Evolutionary conservation across 345 rosid genomes (phyloP).

Genomic region (Atalantia buxifolia): DNA sequence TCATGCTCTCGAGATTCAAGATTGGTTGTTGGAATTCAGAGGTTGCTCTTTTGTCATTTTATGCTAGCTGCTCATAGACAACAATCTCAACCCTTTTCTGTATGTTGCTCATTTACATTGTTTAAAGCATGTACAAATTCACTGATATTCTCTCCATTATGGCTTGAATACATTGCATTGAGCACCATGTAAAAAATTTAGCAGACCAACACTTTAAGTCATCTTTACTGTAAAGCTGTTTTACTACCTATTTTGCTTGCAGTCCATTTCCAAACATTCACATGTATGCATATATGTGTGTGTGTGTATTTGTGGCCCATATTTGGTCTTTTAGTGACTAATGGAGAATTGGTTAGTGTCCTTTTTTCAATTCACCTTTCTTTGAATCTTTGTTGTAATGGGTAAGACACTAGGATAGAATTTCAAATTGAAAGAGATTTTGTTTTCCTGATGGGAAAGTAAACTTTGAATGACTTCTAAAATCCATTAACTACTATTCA

Average conservation of each 20-base stretch:
- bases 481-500: not conserved
- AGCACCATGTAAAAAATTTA: not conserved
- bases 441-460: not conserved
- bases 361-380: not conserved
- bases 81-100: not conserved
- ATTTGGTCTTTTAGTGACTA: not conserved
- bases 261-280: not conserved
- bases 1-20: not conserved
- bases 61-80: not conserved
- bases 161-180: not conserved
- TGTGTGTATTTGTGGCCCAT: too few relatives aligned
- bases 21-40: constrained; percentile 2
- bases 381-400: not conserved
- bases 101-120: not conserved
- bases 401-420: not conserved
- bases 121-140: not conserved
- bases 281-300: not conserved
- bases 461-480: not conserved
- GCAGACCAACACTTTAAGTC: not conserved
- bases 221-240: not conserved
- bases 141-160: not conserved
- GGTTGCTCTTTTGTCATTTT: not conserved
- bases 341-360: not conserved
- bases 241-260: not conserved
- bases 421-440: too few relatives aligned